These are phyloP conservation scores for Antrodiella citrinella DNA, from an alignment of 768 basidiomycete genomes.

Conservation along the genomic window DNA sequence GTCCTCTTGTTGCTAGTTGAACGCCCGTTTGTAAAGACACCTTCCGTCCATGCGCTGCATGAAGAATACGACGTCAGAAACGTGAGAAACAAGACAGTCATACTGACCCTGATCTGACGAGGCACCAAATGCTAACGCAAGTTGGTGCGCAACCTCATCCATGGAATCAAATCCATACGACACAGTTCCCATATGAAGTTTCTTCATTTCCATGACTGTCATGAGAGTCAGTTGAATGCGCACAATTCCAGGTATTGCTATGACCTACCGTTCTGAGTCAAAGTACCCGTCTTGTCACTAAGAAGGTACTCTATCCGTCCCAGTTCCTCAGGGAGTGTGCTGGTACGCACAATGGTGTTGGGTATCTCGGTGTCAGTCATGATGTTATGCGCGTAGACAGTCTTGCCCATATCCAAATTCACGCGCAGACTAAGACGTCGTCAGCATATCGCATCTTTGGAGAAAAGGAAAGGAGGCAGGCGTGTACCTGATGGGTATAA, in stretches of 20 bases:
- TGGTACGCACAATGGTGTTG: conserved; percentile 93
- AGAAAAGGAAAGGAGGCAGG: neutral
- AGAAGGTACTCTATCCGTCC: conserved; percentile 93
- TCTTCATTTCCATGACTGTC: conserved; percentile 98
- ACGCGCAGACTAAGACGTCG: conserved; percentile 71
- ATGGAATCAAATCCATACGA: conserved; percentile 96
- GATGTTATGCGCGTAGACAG: conserved; percentile 92
- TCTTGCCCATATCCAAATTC: conserved; percentile 99
- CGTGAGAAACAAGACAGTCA: conserved; percentile 5
- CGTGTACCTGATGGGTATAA: conserved; percentile 94
- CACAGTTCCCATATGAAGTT: conserved; percentile 97
- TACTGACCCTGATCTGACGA: conserved; percentile 44
- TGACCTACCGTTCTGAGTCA: conserved; percentile 87
- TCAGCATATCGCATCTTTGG: neutral
- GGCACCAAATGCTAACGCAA: conserved; percentile 79
- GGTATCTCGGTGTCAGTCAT: conserved; percentile 92
- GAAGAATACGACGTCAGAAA: neutral
- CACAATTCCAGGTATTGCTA: neutral
- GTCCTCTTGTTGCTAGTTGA: conserved; percentile 77
- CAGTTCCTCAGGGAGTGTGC: conserved; percentile 93
- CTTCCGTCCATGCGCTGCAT: conserved; percentile 35
- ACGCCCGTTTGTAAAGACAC: conserved; percentile 66
- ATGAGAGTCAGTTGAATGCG: neutral
- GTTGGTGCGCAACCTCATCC: conserved; percentile 94
- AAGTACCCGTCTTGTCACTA: conserved; percentile 96